Base-by-base conservation (phyloP, 106 monocot species). In the Cymbidium sinense region DNA sequence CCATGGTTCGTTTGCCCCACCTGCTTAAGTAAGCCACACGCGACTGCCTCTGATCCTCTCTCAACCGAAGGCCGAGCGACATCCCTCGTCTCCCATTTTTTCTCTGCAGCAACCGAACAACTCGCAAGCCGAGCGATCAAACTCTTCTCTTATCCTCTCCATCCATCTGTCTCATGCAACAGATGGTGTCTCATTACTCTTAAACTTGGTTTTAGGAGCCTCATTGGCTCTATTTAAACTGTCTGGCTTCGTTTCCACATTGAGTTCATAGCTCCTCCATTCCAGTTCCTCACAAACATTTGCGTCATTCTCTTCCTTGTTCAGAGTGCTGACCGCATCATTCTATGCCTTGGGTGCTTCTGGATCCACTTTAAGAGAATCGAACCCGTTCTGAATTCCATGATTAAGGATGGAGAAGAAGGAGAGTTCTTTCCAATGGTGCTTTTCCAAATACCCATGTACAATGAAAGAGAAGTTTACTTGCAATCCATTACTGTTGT, bases 401-500 rank as follows among this genome's bases (percentile, higher is more conserved):
- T 51, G 36, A 36, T 5, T 51, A 13, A 51, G 13, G 51, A 51
- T 10, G 89, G 86, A 34, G 34, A 75, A 18, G 91, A 82, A 64
- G 76, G n/a, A 25, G 54, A 27, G n/a, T 71, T 78, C 77, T 91
- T 79, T 74, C 94, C 94, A 33, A 91, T 89, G 89, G 89, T 95
- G 12, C 82, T 95, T 5, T 81, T 94, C 23, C 94, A 94, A 64
- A 94, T 94, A 13, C 94, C 94, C 37, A 94, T 91, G 94, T 89
- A 91, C 83, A 95, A 91, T 58, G 91, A 79, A 87, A 78, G 91
- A 89, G 91, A 95, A 91, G 94, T 95, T n/a, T 95, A 95, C 54
- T 87, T 91, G 67, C 89, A 89, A 65, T 95, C 94, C 34, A 95
- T 95, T 50, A 85, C 94, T 0, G 94, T 91, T 0, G 86, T 88